Evolutionary conservation across 371 early-diverging fungal species (phyloP).

Genomic region (Mucor ambiguus): DNA sequence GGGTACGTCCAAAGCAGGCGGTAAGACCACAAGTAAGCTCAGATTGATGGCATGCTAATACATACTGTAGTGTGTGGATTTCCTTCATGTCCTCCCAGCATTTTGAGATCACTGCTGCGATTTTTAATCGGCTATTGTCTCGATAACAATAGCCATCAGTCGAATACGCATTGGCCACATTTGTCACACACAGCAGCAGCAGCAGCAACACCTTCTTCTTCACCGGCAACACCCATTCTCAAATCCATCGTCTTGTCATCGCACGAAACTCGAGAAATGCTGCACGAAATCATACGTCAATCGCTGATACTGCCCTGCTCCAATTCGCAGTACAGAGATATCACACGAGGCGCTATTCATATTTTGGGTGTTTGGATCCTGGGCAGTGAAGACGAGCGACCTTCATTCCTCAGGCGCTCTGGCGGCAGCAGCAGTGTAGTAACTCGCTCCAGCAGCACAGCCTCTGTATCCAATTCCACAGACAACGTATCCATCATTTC

Average conservation of each 20-base stretch:
- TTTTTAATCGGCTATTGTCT: conserved; percentile 70
- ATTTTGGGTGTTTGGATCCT: conserved; percentile 76
- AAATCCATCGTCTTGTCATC: conserved; percentile 70
- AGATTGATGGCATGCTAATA: neutral
- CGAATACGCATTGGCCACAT: conserved; percentile 35
- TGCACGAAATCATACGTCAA: conserved; percentile 79
- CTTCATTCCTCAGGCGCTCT: conserved; percentile 60
- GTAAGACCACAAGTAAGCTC: conserved; percentile 15
- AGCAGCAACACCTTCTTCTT: conserved; percentile 55
- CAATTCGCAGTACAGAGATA: conserved; percentile 61
- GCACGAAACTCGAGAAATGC: conserved; percentile 70
- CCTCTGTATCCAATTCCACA: conserved; percentile 31
- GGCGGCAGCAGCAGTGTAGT: conserved; percentile 33
- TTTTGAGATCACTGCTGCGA: conserved; percentile 64
- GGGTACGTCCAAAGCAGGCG: conserved; percentile 40
- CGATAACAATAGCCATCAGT: conserved; percentile 42
- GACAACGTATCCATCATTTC: conserved; percentile 5
- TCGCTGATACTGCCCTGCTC: conserved; percentile 62
- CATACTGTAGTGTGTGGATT: conserved; percentile 54
- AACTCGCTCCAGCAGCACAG: conserved; percentile 40
- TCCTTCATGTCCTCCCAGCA: conserved; percentile 71
- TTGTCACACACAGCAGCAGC: conserved; percentile 33
- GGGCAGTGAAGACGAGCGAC: conserved; percentile 69
- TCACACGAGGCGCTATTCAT: conserved; percentile 69
- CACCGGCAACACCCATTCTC: conserved; percentile 69